phyloP scores from a whole-genome alignment of 305 asterid genomes.

The Fraxinus platypoda region DNA sequence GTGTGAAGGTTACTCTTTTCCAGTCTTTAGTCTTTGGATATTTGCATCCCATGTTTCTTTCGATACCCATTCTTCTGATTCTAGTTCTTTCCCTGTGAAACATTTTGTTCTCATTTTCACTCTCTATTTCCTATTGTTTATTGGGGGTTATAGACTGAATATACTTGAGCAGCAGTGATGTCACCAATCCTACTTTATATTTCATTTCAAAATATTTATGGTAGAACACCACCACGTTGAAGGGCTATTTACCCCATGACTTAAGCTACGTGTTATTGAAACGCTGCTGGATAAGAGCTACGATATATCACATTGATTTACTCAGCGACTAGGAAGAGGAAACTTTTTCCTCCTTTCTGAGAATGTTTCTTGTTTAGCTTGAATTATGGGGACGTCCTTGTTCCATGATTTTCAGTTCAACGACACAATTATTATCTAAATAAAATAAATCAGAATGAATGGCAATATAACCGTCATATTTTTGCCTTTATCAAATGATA shows the following conservation, averaged over 20 bases:
- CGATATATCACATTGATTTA: background rate
- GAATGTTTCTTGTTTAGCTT: background rate
- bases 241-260: background rate
- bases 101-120: background rate
- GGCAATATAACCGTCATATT: background rate
- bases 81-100: background rate
- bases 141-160: background rate
- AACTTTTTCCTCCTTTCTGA: background rate
- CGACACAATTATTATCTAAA: background rate
- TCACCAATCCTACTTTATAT: background rate
- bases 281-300: background rate
- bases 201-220: background rate
- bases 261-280: background rate
- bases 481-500: background rate
- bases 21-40: background rate
- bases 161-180: background rate
- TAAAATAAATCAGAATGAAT: background rate
- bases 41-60: background rate
- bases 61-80: background rate
- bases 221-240: background rate
- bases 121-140: constrained; percentile 11
- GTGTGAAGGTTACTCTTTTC: background rate
- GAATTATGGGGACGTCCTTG: background rate
- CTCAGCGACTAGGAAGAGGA: background rate
- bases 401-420: background rate